These are phyloP conservation scores for Lecanoromycetidae sp. DNA, from an alignment of 2,329 filamentous ascomycete species.

Conservation along the genomic window DNA sequence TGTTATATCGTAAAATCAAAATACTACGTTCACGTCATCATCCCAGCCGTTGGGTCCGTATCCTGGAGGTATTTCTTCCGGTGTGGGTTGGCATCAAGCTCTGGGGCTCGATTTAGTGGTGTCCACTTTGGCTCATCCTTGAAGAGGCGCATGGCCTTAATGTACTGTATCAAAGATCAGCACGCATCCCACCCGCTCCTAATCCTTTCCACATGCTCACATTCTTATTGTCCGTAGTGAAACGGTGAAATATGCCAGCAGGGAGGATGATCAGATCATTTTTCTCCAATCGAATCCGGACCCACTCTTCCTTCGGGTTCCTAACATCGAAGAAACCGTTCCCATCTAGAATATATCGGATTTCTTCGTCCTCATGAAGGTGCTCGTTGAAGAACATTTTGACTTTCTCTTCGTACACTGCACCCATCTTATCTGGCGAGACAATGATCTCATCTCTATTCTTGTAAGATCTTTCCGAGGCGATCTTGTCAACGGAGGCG, in stretches of 20 bases:
- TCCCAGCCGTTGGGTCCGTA: constrained; percentile 11
- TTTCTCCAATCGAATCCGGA: constrained; percentile 73
- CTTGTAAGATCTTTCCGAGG: constrained; percentile 66
- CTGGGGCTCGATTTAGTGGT: constrained; percentile 65
- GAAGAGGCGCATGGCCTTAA: constrained; percentile 92
- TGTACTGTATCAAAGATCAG: constrained; percentile 49
- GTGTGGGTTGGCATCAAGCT: constrained; percentile 67
- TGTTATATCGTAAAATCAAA: constrained; percentile 59
- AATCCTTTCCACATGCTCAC: constrained; percentile 40
- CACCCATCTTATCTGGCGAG: constrained; percentile 74
- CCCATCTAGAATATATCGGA: constrained; percentile 82
- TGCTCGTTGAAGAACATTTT: constrained; percentile 92
- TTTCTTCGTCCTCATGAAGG: constrained; percentile 96
- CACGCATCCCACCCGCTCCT: constrained; percentile 9
- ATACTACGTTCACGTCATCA: constrained; percentile 14
- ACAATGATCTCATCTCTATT: constrained; percentile 91
- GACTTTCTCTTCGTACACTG: constrained; percentile 82
- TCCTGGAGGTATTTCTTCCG: constrained; percentile 60
- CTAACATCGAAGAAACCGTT: constrained; percentile 89
- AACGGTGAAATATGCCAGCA: constrained; percentile 86
- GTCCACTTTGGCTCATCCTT: constrained; percentile 99
- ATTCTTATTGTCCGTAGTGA: constrained; percentile 85
- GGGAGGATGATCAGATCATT: constrained; percentile 86
- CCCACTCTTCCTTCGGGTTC: constrained; percentile 79
- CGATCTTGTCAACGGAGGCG: constrained; percentile 59